phyloP scores from a whole-genome alignment of 352 stramenopile species.

The Phytopythium vexans region DNA sequence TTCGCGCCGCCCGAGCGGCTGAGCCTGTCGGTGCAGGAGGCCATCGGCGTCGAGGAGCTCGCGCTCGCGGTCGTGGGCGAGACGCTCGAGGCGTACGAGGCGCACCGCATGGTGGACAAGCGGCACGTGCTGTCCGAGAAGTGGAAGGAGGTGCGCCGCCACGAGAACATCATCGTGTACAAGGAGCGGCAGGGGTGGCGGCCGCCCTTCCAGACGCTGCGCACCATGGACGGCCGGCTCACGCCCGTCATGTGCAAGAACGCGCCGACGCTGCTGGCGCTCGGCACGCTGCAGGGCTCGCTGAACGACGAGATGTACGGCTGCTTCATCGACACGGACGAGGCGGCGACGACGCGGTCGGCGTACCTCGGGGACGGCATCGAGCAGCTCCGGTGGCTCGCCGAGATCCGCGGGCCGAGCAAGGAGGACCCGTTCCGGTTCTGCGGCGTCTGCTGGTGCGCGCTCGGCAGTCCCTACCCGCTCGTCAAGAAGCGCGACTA shows the following conservation, averaged over 20 bases:
- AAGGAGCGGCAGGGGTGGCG: conserved; percentile 25
- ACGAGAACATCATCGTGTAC: conserved; percentile 51
- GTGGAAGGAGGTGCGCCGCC: conserved; percentile 46
- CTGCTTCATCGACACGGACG: conserved; percentile 42
- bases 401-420: conserved; percentile 32
- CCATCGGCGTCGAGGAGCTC: conserved; percentile 17
- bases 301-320: conserved; percentile 55
- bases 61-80: conserved; percentile 28
- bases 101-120: conserved; percentile 30
- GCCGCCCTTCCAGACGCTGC: conserved; percentile 32
- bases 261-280: conserved; percentile 29
- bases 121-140: conserved; percentile 18
- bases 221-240: conserved; percentile 17
- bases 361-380: conserved; percentile 25
- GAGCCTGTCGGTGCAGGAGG: conserved; percentile 20
- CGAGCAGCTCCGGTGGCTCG: conserved; percentile 35
- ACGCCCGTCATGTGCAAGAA: conserved; percentile 26
- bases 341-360: conserved; percentile 27
- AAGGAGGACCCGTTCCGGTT: conserved; percentile 51
- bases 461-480: conserved; percentile 23
- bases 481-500: conserved; percentile 38
- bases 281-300: conserved; percentile 37
- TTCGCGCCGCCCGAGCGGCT: conserved; percentile 13
- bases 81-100: conserved; percentile 38
- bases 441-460: conserved; percentile 40